phyloP scores from a whole-genome alignment of 257 asterid genomes.

The Dorcoceras hygrometricum region DNA sequence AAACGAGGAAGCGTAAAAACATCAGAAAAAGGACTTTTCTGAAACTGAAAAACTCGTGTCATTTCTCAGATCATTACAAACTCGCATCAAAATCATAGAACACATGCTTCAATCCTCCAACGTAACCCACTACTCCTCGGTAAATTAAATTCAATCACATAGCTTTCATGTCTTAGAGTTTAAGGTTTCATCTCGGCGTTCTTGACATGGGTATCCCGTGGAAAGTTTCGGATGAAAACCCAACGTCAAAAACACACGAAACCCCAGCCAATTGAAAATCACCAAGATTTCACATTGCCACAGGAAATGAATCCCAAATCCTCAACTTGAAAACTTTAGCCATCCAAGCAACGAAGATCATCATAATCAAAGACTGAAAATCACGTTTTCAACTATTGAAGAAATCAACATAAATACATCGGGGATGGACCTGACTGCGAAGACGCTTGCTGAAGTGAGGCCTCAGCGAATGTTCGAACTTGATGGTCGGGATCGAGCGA shows the following conservation, averaged over 20 bases:
- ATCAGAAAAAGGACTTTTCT: not conserved
- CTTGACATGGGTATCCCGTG: too few species aligned
- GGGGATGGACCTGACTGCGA: conserved; percentile 58
- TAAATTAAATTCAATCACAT: not conserved
- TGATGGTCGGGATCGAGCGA: conserved; percentile 81
- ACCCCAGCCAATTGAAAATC: not conserved
- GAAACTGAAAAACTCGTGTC: conserved; percentile 3
- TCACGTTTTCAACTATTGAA: not conserved
- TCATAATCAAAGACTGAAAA: not conserved
- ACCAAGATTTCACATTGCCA: not conserved
- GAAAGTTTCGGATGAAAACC: too few species aligned
- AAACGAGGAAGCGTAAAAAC: not conserved
- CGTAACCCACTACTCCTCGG: not conserved
- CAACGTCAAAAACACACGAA: not conserved
- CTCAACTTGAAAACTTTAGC: not conserved
- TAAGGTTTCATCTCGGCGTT: too few species aligned
- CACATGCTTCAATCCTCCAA: not conserved
- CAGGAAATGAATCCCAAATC: not conserved
- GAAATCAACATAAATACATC: not conserved
- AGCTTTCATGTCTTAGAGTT: not conserved
- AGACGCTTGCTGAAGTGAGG: conserved; percentile 91
- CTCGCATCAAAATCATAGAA: not conserved
- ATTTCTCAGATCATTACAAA: not conserved
- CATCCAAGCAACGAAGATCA: conserved; percentile 2
- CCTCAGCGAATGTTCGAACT: conserved; percentile 77